Conservation (phyloP, 331 rosid species). For the Ulmus americana region DNA sequence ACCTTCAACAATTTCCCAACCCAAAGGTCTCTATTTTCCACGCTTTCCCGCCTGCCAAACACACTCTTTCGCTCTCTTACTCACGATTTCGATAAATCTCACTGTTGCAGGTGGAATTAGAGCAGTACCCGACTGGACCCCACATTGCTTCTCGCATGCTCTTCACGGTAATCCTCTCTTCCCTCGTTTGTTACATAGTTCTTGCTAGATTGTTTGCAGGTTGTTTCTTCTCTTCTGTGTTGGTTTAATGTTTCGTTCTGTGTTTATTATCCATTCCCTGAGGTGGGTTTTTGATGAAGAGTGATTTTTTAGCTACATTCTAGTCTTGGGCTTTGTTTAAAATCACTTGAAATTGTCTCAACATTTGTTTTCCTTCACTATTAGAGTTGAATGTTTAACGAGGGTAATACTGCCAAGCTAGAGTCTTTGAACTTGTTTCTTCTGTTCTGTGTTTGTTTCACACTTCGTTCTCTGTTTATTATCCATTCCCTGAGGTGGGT, state of each 20-base stretch:
- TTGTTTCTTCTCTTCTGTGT: background rate
- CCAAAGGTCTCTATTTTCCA: constrained; percentile 46
- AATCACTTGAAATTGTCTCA: background rate
- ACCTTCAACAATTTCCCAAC: constrained; percentile 59
- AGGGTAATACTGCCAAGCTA: too few species aligned
- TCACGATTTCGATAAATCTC: constrained; percentile 8
- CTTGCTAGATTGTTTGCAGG: background rate
- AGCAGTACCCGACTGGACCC: constrained; percentile 93
- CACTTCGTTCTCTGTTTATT: background rate
- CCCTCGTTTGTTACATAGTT: background rate
- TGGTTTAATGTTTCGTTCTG: background rate
- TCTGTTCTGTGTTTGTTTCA: background rate
- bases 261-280: background rate
- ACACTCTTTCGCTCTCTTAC: constrained; percentile 4
- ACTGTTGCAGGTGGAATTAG: constrained; percentile 60
- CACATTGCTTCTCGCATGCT: constrained; percentile 89
- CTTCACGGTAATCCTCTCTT: constrained; percentile 44
- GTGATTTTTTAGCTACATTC: background rate
- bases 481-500: background rate
- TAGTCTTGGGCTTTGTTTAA: background rate
- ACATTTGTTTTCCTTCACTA: background rate
- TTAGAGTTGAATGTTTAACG: too few species aligned
- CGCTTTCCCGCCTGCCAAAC: constrained; percentile 6
- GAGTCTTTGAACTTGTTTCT: background rate
- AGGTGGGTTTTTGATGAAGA: background rate